phyloP scores from a whole-genome alignment of 2,329 filamentous ascomycete genomes.

The Rhytidhysteron rufulum region DNA sequence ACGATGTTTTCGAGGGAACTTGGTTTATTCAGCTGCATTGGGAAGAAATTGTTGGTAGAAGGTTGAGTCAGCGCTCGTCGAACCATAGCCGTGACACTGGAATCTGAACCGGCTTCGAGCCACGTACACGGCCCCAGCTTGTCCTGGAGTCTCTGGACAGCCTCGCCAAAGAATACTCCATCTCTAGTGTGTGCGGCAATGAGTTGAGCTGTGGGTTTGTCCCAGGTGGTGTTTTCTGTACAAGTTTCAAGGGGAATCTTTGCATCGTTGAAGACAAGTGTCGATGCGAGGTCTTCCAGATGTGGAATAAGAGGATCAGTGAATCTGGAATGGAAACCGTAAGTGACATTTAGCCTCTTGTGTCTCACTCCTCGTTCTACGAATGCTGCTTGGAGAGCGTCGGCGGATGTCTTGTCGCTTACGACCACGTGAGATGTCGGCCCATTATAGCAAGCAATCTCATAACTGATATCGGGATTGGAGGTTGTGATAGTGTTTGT shows the following conservation, averaged over 20 bases:
- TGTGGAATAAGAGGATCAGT: slow-evolving; percentile 19
- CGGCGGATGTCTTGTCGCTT: slow-evolving; percentile 7
- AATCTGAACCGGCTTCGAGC: slow-evolving; percentile 27
- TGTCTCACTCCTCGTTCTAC: neutral
- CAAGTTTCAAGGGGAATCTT: slow-evolving; percentile 1
- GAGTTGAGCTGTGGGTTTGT: neutral
- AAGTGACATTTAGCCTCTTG: slow-evolving; percentile 11
- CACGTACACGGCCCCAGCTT: slow-evolving; percentile 15
- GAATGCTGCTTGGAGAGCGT: neutral
- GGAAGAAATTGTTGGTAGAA: neutral
- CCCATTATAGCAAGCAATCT: slow-evolving; percentile 14
- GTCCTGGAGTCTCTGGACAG: neutral
- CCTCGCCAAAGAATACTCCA: slow-evolving; percentile 13
- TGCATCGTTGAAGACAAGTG: neutral
- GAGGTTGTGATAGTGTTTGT: neutral
- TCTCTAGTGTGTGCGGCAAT: slow-evolving; percentile 13
- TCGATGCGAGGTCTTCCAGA: neutral
- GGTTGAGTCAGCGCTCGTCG: neutral
- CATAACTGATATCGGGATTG: neutral
- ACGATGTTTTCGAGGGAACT: slow-evolving; percentile 11
- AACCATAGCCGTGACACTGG: neutral
- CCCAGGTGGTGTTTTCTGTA: neutral
- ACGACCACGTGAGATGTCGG: slow-evolving; percentile 9
- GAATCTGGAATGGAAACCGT: slow-evolving; percentile 22
- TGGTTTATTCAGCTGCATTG: neutral